A percentile compares a stretch with the other conserved stretches of the same genome.
Evolutionary conservation across 2,329 filamentous ascomycete genomes (phyloP).

Genomic region (Ophiostoma himal-ulmi): DNA sequence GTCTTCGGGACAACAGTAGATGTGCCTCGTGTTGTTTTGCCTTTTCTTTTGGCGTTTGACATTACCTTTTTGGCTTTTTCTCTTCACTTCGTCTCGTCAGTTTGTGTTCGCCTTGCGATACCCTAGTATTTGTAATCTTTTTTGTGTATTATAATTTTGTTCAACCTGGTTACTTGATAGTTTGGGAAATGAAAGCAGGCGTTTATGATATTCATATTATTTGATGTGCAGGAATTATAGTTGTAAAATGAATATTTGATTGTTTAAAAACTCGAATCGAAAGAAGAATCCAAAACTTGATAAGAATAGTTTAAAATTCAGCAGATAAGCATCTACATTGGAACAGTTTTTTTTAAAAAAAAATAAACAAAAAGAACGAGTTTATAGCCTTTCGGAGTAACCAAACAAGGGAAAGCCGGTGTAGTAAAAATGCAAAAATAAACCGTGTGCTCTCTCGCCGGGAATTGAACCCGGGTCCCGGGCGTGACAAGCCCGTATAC

Average conservation of each 20-base stretch:
- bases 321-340: too few species aligned
- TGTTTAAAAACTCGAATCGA: too few species aligned
- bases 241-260: neutral
- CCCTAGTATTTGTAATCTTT: slow-evolving; percentile 1
- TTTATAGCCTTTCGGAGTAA: too few species aligned
- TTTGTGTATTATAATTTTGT: neutral
- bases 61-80: neutral
- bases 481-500: slow-evolving; percentile 16
- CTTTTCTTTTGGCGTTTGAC: neutral
- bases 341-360: too few species aligned
- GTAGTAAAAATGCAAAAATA: neutral
- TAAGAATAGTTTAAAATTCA: too few species aligned
- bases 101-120: slow-evolving; percentile 5
- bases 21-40: neutral
- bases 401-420: neutral
- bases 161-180: neutral
- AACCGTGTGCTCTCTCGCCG: slow-evolving; percentile 11
- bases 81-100: neutral
- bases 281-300: too few species aligned
- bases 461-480: slow-evolving; percentile 16
- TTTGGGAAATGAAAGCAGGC: slow-evolving; percentile 7
- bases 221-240: neutral
- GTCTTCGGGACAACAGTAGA: slow-evolving; percentile 1
- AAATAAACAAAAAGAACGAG: too few species aligned
- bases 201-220: neutral